Conservation (phyloP, 148 eudicot species). For the Drosera capensis region DNA sequence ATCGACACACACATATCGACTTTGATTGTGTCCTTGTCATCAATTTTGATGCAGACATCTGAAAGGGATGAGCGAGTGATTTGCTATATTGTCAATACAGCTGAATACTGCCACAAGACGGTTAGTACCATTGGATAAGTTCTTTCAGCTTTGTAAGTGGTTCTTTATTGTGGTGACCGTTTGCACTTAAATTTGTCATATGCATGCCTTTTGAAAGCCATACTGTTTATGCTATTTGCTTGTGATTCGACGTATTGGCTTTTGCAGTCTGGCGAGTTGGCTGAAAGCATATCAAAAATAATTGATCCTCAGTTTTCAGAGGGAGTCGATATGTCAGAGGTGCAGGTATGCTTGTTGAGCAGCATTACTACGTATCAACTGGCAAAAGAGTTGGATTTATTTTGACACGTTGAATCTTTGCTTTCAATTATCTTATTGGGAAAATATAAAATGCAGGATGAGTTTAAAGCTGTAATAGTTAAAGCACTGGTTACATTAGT, state of each 20-base stretch:
- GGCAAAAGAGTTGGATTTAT: no score
- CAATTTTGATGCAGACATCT: constrained; percentile 49
- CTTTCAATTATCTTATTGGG: no score
- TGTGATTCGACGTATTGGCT: constrained; percentile 2
- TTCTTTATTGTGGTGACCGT: no score
- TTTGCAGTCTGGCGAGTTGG: constrained; percentile 84
- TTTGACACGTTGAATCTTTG: no score
- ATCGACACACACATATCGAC: no score
- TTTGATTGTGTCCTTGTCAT: background rate
- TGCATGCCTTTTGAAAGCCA: no score
- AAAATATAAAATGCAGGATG: constrained; percentile 69
- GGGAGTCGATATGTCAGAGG: constrained; percentile 84
- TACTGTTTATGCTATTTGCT: background rate
- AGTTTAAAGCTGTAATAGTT: constrained; percentile 87
- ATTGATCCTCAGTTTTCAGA: constrained; percentile 61
- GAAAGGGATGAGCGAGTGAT: constrained; percentile 86
- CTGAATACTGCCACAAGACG: constrained; percentile 96
- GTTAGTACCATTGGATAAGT: constrained; percentile 30
- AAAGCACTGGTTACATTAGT: constrained; percentile 84
- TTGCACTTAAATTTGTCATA: no score
- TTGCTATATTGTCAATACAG: constrained; percentile 89
- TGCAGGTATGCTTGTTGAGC: constrained; percentile 51
- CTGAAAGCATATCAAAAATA: constrained; percentile 77
- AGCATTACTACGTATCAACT: no score
- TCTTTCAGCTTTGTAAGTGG: constrained; percentile 2